These are phyloP conservation scores for Danielia oregonensis DNA, from an alignment of 805 yeast genomes.

Conservation along the genomic window DNA sequence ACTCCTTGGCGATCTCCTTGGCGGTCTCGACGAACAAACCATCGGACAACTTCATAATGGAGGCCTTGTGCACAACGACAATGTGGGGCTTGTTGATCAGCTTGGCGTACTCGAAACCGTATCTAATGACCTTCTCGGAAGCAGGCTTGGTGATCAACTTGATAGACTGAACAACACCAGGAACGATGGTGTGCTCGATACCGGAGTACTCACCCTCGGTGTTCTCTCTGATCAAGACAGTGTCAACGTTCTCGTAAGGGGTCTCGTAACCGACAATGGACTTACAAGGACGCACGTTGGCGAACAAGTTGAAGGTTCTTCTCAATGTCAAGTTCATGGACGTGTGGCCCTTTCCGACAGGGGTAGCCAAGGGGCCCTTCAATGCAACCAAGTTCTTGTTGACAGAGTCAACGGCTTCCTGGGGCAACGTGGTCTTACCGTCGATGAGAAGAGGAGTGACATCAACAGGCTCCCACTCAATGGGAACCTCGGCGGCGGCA, in stretches of 20 bases:
- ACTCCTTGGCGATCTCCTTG: conserved; percentile 82
- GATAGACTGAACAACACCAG: conserved; percentile 98
- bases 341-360: conserved; percentile 98
- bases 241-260: conserved; percentile 84
- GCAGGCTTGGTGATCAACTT: conserved; percentile 96
- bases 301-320: conserved; percentile 93
- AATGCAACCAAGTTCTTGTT: conserved; percentile 91
- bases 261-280: conserved; percentile 92
- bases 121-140: conserved; percentile 93
- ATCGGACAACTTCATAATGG: conserved; percentile 97
- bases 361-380: conserved; percentile 98
- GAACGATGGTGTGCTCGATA: conserved; percentile 95
- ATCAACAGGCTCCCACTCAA: conserved; percentile 95
- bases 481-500: conserved; percentile 91
- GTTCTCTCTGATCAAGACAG: conserved; percentile 96
- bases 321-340: conserved; percentile 96
- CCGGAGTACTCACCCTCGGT: conserved; percentile 99
- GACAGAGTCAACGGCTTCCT: conserved; percentile 86
- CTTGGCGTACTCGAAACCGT: conserved; percentile 95
- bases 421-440: conserved; percentile 92
- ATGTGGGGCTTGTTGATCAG: conserved; percentile 84
- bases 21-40: conserved; percentile 95
- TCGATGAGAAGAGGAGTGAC: conserved; percentile 90
- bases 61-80: conserved; percentile 95
- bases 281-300: conserved; percentile 96